phyloP scores from a whole-genome alignment of 202 grass and related monocot genomes.

The Carex sylvatica region DNA sequence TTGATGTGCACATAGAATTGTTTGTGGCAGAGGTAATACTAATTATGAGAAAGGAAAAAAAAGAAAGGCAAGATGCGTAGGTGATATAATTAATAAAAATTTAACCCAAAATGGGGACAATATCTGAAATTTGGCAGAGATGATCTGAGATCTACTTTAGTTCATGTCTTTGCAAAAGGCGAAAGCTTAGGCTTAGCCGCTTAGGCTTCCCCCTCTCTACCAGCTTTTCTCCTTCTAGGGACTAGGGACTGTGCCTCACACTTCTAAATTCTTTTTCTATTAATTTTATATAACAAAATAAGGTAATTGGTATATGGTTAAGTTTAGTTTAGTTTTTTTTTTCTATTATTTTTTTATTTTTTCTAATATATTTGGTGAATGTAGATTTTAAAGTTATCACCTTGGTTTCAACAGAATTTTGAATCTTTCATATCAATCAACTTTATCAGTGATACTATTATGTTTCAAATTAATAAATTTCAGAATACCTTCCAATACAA shows the following conservation, averaged over 20 bases:
- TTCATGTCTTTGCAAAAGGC: conserved; percentile 25
- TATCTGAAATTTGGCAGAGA: conserved; percentile 16
- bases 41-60: background rate
- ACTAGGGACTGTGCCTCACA: background rate
- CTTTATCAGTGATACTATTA: too few species aligned
- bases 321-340: too few species aligned
- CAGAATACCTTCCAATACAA: too few species aligned
- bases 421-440: too few species aligned
- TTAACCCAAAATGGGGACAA: background rate
- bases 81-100: conserved; percentile 8
- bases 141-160: conserved; percentile 16
- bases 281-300: background rate
- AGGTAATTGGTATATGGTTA: background rate
- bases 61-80: background rate
- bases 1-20: background rate
- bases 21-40: background rate
- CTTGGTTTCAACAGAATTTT: too few species aligned
- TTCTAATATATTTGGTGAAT: too few species aligned
- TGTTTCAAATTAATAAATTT: too few species aligned
- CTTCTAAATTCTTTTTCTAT: background rate
- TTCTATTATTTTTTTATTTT: too few species aligned
- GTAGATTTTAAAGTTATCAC: too few species aligned
- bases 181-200: background rate
- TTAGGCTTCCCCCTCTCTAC: background rate
- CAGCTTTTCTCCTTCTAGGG: background rate